Evolutionary conservation across 306 rosid genomes (phyloP).

Genomic region (Amphicarpaea edgeworthii): DNA sequence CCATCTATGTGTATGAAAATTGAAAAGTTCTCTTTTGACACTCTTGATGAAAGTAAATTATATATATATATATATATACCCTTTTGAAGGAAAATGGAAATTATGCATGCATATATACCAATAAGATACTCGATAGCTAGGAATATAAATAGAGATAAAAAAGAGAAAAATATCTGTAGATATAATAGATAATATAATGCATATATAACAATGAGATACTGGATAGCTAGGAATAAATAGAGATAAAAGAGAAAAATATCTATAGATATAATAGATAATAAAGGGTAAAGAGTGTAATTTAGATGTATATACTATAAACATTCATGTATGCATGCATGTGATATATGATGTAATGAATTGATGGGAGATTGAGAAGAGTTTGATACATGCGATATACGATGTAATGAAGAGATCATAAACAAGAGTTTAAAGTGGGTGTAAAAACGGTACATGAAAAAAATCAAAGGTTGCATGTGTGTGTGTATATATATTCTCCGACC

Average conservation of each 20-base stretch:
- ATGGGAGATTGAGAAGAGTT: not conserved
- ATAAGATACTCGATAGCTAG: not conserved
- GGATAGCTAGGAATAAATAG: not conserved
- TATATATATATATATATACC: not conserved
- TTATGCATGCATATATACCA: not conserved
- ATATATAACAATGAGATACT: not conserved
- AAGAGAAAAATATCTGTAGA: not conserved
- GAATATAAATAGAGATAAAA: not conserved
- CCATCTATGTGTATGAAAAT: not conserved
- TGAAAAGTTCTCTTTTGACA: not conserved
- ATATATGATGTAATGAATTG: not conserved
- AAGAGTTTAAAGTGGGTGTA: slow-evolving; percentile 12
- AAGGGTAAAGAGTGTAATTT: not conserved
- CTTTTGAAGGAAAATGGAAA: not conserved
- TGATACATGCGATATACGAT: not conserved
- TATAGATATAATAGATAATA: not conserved
- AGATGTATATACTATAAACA: not conserved
- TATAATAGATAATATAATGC: not conserved
- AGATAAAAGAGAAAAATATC: not conserved
- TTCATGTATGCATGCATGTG: not conserved
- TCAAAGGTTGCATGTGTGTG: not conserved
- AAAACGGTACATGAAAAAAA: not conserved
- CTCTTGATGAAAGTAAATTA: not conserved
- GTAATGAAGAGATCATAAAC: not conserved
- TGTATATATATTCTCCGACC: not conserved